Evolutionary conservation across 495 filamentous ascomycete species (phyloP).

Genomic region (Xylaria acuta): DNA sequence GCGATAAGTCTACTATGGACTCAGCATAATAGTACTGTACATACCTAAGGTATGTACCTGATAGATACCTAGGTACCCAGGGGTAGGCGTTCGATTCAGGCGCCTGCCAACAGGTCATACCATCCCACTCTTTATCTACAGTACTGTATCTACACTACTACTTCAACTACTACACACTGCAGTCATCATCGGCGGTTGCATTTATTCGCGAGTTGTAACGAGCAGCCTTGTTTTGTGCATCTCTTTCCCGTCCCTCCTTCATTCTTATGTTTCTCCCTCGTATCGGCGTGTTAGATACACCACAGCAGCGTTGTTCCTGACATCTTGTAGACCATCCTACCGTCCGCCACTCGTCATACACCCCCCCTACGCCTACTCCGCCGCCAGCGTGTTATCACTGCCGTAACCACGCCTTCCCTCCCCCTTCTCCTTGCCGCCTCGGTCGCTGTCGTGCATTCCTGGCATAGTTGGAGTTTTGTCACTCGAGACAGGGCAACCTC

Average conservation of each 20-base stretch:
- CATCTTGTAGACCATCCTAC: not conserved
- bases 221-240: constrained; percentile 1
- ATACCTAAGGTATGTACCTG: too few relatives aligned
- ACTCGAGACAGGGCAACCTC: not conserved
- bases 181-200: constrained; percentile 14
- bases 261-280: constrained; percentile 1
- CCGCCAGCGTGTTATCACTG: constrained; percentile 9
- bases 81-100: not conserved
- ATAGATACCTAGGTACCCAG: not conserved
- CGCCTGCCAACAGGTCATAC: constrained; percentile 5
- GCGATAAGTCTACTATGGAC: too few relatives aligned
- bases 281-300: not conserved
- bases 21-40: too few relatives aligned
- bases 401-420: not conserved
- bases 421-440: not conserved
- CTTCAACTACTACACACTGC: not conserved
- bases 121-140: not conserved
- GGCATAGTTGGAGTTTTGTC: not conserved
- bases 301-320: not conserved
- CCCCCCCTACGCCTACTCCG: not conserved
- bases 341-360: not conserved
- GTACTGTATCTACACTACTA: not conserved
- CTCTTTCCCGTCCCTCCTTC: not conserved
- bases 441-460: constrained; percentile 2
- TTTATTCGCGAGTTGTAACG: not conserved